Base-by-base conservation (phyloP, 345 rosid species). In the Bruguiera sexangula region DNA sequence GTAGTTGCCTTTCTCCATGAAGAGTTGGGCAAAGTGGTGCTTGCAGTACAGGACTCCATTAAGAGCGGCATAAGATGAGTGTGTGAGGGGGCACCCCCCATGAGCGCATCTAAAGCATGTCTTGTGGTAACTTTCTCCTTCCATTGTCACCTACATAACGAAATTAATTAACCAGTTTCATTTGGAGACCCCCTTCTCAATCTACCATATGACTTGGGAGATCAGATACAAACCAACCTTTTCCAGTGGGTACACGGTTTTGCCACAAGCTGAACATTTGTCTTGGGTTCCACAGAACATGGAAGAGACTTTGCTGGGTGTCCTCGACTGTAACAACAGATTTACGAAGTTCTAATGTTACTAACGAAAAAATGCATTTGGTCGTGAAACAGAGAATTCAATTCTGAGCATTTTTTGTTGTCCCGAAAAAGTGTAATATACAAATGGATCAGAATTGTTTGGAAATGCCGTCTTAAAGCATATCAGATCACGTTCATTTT, bases 1-100 rank as follows among this genome's bases (percentile, higher is more conserved):
- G 67, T 87, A 96, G 79, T 76, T 89, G 4, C 99, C 99, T 80
- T 96, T 84, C 85, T 85, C 99, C 89, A 83, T 88, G 84, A 89
- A 92, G 59, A 89, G 82, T 82, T 85, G 93, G 61, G 96, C 89
- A 73, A 89, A 92, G 63, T 92, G 97, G 81, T 85, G 90, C 81
- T 82, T 89, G 88, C 97, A 92, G 83, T 89, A 92, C 51, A 92
- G 72, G 52, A 83, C 80, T 36, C 97, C 96, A 67, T 89, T 92
- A 34, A 88, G 86, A 24, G 94, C 86, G 13, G 94, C 94, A 58
- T 88, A 92, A 66, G 86, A 80, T 24, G 94, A 85, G 53, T 90
- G 90, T 19, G 94, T 87, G 55, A 89, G 76, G 0, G 87, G 65
- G 69, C 94, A 92, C 19, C 96, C 89, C 26, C 92, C 96, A 53